Percentiles rank a stretch among this genome's conserved stretches.
These are phyloP conservation scores for Leptographium radiaticola DNA, from an alignment of 2,329 filamentous ascomycete genomes.

Conservation along the genomic window DNA sequence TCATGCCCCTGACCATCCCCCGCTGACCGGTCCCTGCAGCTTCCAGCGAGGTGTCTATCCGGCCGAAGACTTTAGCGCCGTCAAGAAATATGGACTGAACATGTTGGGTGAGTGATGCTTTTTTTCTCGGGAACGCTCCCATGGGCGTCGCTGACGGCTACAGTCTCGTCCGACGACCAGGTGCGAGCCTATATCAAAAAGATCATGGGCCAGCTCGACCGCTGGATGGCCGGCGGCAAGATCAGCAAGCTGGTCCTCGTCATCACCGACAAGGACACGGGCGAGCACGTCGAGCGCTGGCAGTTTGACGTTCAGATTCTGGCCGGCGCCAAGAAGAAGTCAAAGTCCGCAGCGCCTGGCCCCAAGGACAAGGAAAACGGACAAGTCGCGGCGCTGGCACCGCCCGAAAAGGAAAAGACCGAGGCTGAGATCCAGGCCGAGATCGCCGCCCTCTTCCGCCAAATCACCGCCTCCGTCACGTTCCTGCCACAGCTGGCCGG, in stretches of 20 bases:
- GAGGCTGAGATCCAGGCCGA: slow-evolving; percentile 90
- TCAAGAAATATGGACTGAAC: slow-evolving; percentile 99
- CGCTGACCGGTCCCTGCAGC: slow-evolving; percentile 25
- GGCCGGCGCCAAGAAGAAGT: slow-evolving; percentile 24
- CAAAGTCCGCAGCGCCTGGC: slow-evolving; percentile 18
- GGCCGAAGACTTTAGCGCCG: slow-evolving; percentile 89
- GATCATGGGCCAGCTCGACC: slow-evolving; percentile 95
- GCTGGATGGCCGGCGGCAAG: slow-evolving; percentile 95
- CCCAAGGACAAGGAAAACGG: slow-evolving; percentile 22
- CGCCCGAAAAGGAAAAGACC: slow-evolving; percentile 78
- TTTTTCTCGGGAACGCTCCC: too few relatives aligned
- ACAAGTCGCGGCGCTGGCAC: slow-evolving; percentile 24
- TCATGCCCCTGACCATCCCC: background rate
- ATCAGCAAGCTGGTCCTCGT: slow-evolving; percentile 96
- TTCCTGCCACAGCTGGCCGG: slow-evolving; percentile 89
- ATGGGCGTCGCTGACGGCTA: background rate
- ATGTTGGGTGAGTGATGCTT: slow-evolving; percentile 54
- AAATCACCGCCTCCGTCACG: slow-evolving; percentile 95
- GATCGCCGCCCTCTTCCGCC: slow-evolving; percentile 92
- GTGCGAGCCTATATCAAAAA: slow-evolving; percentile 99
- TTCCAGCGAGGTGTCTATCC: slow-evolving; percentile 83
- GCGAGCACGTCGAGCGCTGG: slow-evolving; percentile 92
- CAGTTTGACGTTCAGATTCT: slow-evolving; percentile 62
- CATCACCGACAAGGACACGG: slow-evolving; percentile 92
- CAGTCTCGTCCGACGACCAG: slow-evolving; percentile 89